Evolutionary conservation across 2,329 filamentous ascomycete genomes (phyloP).

Genomic region (Coniochaeta pulveracea): DNA sequence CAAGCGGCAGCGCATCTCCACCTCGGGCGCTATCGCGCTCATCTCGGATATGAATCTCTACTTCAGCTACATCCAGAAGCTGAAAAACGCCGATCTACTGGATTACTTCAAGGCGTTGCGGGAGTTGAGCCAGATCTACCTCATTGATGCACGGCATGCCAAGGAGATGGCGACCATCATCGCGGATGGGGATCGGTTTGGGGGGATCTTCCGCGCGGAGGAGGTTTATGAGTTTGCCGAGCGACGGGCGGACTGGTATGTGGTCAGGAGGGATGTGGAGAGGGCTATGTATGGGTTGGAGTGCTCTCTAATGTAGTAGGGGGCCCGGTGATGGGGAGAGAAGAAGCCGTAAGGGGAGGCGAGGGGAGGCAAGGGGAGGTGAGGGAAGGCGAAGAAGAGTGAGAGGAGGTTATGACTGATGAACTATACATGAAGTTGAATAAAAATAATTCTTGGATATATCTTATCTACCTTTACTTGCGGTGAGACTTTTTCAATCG

Average conservation of each 20-base stretch:
- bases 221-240: conserved; percentile 98
- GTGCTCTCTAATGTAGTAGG: conserved; percentile 81
- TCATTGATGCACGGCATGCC: conserved; percentile 77
- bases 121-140: conserved; percentile 89
- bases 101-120: conserved; percentile 86
- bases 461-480: too few species aligned
- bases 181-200: conserved; percentile 79
- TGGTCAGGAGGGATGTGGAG: conserved; percentile 79
- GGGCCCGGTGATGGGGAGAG: too few species aligned
- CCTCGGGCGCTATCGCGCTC: conserved; percentile 78
- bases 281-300: conserved; percentile 95
- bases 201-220: conserved; percentile 86
- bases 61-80: conserved; percentile 68
- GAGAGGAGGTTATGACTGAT: too few species aligned
- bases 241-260: conserved; percentile 87
- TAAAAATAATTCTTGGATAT: too few species aligned
- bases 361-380: background rate
- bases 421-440: too few species aligned
- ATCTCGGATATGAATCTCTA: conserved; percentile 97
- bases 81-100: conserved; percentile 73
- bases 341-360: too few species aligned
- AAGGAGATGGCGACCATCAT: conserved; percentile 95
- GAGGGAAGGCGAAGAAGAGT: background rate
- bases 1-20: conserved; percentile 87
- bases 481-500: too few species aligned